Evolutionary conservation across 2,329 filamentous ascomycete species (phyloP), one percentile per base, ranked within the genome.

Genomic region (Colletotrichum sp.): DNA sequence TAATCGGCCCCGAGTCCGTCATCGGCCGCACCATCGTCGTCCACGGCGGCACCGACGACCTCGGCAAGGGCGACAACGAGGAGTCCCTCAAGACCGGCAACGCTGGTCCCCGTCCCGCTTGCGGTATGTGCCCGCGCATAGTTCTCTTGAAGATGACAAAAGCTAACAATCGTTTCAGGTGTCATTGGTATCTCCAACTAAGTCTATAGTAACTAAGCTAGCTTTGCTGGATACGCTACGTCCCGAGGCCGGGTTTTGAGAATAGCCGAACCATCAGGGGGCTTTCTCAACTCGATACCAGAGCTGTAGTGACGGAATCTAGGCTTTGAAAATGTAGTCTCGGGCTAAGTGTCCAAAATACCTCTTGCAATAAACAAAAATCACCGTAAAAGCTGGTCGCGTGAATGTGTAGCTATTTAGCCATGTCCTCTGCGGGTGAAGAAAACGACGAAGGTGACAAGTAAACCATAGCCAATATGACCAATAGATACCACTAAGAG

Each of bases 31-130:
- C 97, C 80, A 92, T 99, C 78, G 97, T 99, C 83, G 92, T 98
- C 83, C 97, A 99, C 90, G 93, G 90, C 81, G 97, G 97, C 86
- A 99, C 96, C 80, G 97, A 99, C 85, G 97, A 99, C 85, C 95
- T 99, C 79, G 97, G 97, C 87, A 95, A 95, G 91, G 96, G 96
- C 83, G 95, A 89, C 81, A 93, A 95, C 89, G 95, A 96, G 89
- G 96, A 99, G 90, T 98, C 95, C 83, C 95, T 98, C 91, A 98
- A 98, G 94, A 99, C 97, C 80, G 97, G 97, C 81, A 99, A 99
- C 86, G 97, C 97, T 85, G 97, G 97, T 83, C 87, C 89, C 81
- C 95, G 97, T 85, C 97, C 97, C 85, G 97, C 97, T 85, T 99
- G 97, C 89, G 97, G 97, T 95, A 91, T 85, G 92, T 87, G 16